Conservation (phyloP, 495 filamentous ascomycete species). For the Penicillium psychrofluorescens region DNA sequence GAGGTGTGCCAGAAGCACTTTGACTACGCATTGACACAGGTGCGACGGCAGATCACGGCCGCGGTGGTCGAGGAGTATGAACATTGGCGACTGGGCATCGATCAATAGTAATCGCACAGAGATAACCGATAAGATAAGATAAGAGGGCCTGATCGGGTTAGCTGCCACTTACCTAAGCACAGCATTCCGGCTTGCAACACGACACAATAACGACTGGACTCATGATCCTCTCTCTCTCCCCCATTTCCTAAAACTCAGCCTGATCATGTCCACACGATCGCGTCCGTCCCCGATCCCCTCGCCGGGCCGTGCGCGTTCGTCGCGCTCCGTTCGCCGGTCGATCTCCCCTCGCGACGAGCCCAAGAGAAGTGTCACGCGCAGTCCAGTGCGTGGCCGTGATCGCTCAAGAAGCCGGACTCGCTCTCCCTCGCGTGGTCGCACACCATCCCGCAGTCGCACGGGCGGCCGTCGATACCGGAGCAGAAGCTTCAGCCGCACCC, state of each 20-base stretch:
- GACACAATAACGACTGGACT: not conserved
- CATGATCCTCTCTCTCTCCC: not conserved
- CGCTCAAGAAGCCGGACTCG: constrained; percentile 35
- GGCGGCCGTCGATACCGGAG: constrained; percentile 30
- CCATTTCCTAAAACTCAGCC: not conserved
- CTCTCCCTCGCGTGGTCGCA: constrained; percentile 30
- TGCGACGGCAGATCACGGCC: constrained; percentile 60
- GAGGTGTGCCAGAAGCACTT: constrained; percentile 57
- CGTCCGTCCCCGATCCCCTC: constrained; percentile 17
- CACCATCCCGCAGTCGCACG: constrained; percentile 32
- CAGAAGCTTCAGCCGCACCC: constrained; percentile 42
- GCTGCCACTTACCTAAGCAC: not conserved
- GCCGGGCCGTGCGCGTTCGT: constrained; percentile 10
- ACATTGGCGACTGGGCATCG: constrained; percentile 43
- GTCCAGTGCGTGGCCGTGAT: constrained; percentile 29
- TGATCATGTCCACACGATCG: constrained; percentile 18
- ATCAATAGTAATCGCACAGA: too few relatives aligned
- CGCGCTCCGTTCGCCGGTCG: constrained; percentile 35
- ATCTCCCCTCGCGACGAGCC: constrained; percentile 40
- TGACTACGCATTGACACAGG: constrained; percentile 50
- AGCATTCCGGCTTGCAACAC: too few relatives aligned
- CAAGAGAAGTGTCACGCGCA: constrained; percentile 29
- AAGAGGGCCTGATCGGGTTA: constrained; percentile 7
- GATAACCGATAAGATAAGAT: too few relatives aligned
- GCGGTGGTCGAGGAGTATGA: constrained; percentile 61